Percentiles rank a stretch among this genome's conserved stretches.
phyloP scores from a whole-genome alignment of 306 rosid species.

The Corylus americana region DNA sequence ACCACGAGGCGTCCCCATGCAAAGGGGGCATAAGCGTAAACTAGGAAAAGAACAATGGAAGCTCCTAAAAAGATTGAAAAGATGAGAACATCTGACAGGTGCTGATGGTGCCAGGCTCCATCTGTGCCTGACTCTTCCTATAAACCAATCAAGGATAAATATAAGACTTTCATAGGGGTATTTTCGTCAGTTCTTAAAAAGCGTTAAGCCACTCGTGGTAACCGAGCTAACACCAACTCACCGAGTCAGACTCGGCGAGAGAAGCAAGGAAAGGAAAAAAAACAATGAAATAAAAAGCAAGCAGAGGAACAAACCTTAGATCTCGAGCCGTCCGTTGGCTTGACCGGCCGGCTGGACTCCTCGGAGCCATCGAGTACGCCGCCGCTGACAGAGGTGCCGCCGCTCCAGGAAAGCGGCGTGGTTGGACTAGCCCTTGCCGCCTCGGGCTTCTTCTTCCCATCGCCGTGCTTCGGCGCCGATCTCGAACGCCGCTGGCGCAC shows the following conservation, averaged over 20 bases:
- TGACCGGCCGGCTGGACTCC: slow-evolving; percentile 48
- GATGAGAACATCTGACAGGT: slow-evolving; percentile 24
- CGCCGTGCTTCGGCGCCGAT: slow-evolving; percentile 27
- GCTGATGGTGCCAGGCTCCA: slow-evolving; percentile 1
- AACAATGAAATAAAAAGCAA: slow-evolving; percentile 1
- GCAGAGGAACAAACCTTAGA: slow-evolving; percentile 63
- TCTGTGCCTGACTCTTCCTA: neutral
- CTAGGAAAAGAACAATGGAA: slow-evolving; percentile 1
- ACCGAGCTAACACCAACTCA: slow-evolving; percentile 3
- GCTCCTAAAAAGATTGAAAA: slow-evolving; percentile 19
- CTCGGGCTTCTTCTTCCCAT: slow-evolving; percentile 24
- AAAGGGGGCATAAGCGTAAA: slow-evolving; percentile 26
- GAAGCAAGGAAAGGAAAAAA: neutral
- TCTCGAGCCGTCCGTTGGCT: slow-evolving; percentile 44
- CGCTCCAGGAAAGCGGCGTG: slow-evolving; percentile 88
- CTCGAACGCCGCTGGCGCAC: slow-evolving; percentile 68
- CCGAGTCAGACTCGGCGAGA: slow-evolving; percentile 7
- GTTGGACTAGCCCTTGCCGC: slow-evolving; percentile 72
- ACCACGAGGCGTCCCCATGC: slow-evolving; percentile 24
- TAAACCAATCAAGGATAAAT: slow-evolving; percentile 28
- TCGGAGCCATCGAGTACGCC: slow-evolving; percentile 44
- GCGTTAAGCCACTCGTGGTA: slow-evolving; percentile 26
- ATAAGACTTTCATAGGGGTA: slow-evolving; percentile 14
- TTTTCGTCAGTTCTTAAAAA: slow-evolving; percentile 23
- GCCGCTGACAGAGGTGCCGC: slow-evolving; percentile 58